Evolutionary conservation across 2,329 filamentous ascomycete species (phyloP).

Genomic region (Penicillium aurantiogriseum): DNA sequence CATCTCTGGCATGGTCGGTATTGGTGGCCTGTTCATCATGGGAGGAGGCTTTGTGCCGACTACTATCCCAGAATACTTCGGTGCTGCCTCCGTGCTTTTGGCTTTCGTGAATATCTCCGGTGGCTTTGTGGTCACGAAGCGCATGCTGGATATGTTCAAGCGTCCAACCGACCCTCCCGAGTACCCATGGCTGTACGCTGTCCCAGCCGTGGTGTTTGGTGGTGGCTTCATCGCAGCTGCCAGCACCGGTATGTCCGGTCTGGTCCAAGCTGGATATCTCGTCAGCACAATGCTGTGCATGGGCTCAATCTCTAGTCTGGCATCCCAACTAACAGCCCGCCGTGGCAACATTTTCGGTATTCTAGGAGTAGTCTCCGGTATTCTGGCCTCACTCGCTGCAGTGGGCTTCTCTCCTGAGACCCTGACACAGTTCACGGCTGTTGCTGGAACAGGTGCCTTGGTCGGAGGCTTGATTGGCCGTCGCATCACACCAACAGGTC

Average conservation of each 20-base stretch:
- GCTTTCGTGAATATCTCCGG: slow-evolving; percentile 88
- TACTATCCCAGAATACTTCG: slow-evolving; percentile 75
- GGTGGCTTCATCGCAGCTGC: slow-evolving; percentile 79
- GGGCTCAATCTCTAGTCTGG: slow-evolving; percentile 75
- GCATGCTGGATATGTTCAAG: slow-evolving; percentile 92
- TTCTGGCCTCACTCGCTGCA: slow-evolving; percentile 76
- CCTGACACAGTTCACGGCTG: slow-evolving; percentile 72
- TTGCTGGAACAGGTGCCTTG: slow-evolving; percentile 70
- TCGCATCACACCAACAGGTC: slow-evolving; percentile 80
- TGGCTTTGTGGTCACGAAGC: slow-evolving; percentile 86
- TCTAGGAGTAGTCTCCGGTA: slow-evolving; percentile 77
- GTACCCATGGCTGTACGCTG: slow-evolving; percentile 81
- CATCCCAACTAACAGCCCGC: slow-evolving; percentile 77
- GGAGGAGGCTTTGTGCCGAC: slow-evolving; percentile 75
- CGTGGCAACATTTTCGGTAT: slow-evolving; percentile 85
- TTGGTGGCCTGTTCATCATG: slow-evolving; percentile 85
- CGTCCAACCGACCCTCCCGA: slow-evolving; percentile 82
- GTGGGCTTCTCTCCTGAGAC: slow-evolving; percentile 78
- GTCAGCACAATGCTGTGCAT: slow-evolving; percentile 84
- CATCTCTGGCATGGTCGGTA: slow-evolving; percentile 86
- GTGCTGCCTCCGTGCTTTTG: slow-evolving; percentile 74
- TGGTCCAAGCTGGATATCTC: slow-evolving; percentile 84
- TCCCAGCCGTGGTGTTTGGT: slow-evolving; percentile 74
- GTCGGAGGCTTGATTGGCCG: slow-evolving; percentile 74
- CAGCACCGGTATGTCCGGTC: slow-evolving; percentile 74